phyloP scores from a whole-genome alignment of 1,139 yeast genomes.

The Kurtzmaniella quercitrusa region DNA sequence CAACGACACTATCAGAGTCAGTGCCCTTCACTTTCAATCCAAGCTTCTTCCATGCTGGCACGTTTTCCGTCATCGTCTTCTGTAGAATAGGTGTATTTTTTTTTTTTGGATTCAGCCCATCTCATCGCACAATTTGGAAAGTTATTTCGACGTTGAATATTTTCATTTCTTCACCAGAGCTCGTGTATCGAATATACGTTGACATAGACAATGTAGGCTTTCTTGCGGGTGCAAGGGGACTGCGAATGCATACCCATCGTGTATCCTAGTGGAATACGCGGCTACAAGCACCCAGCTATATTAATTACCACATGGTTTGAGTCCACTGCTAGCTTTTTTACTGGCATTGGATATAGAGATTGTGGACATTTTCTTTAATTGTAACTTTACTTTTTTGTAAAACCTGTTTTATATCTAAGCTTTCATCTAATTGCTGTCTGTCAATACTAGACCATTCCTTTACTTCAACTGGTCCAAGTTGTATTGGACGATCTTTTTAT shows the following conservation, averaged over 20 bases:
- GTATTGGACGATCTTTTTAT: conserved; percentile 42
- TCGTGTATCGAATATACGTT: background rate
- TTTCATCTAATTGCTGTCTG: too few species aligned
- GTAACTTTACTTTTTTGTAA: too few species aligned
- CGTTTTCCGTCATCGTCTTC: conserved; percentile 12
- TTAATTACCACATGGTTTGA: conserved; percentile 49
- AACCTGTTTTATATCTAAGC: too few species aligned
- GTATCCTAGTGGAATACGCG: conserved; percentile 10
- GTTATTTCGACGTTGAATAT: background rate
- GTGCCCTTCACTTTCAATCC: conserved; percentile 59
- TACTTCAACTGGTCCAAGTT: conserved; percentile 11
- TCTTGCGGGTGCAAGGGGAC: conserved; percentile 8
- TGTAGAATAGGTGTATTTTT: background rate
- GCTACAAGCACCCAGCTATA: conserved; percentile 28
- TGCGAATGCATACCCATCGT: conserved; percentile 1
- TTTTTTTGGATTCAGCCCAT: background rate
- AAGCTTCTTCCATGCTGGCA: conserved; percentile 91
- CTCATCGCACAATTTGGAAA: background rate
- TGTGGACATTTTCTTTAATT: conserved; percentile 41
- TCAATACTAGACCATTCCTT: background rate
- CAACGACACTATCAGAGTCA: conserved; percentile 37
- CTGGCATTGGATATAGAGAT: conserved; percentile 53
- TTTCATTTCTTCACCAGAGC: background rate
- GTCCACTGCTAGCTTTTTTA: conserved; percentile 37
- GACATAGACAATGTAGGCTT: background rate